phyloP scores from a whole-genome alignment of 352 stramenopile species.

The Phytophthora melonis region DNA sequence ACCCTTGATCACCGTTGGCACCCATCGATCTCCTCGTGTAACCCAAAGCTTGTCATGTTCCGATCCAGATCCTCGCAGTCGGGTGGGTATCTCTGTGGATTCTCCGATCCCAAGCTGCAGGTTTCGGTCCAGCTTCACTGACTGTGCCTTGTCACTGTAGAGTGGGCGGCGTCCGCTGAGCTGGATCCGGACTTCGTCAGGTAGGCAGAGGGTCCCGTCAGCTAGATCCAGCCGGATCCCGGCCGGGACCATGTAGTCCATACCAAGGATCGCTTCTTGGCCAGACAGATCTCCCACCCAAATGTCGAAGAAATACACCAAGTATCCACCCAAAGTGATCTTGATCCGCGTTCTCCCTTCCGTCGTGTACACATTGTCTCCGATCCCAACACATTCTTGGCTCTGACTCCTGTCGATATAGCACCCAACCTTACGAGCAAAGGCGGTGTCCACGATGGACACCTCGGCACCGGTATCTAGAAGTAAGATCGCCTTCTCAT shows the following conservation, averaged over 20 bases:
- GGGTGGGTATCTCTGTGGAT: background rate
- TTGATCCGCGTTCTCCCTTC: background rate
- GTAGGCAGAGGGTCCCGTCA: background rate
- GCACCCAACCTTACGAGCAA: background rate
- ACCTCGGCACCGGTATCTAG: background rate
- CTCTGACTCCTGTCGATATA: background rate
- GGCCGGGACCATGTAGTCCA: constrained; percentile 19
- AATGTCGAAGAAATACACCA: background rate
- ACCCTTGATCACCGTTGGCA: background rate
- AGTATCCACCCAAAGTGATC: background rate
- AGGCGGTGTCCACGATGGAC: background rate
- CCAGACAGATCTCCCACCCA: background rate
- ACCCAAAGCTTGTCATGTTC: constrained; percentile 18
- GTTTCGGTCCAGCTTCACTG: background rate
- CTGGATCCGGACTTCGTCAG: constrained; percentile 18
- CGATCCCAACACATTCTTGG: background rate
- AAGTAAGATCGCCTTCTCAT: background rate
- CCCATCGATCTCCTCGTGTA: constrained; percentile 5
- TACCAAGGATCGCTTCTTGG: background rate
- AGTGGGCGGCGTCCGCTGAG: background rate
- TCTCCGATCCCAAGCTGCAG: background rate
- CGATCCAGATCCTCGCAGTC: background rate
- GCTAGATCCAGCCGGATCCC: constrained; percentile 19
- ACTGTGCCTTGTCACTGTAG: background rate
- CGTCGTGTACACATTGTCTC: background rate